Base-by-base conservation (phyloP, 192 early-diverging fungal species). In the Phlyctochytrium planicorne region DNA sequence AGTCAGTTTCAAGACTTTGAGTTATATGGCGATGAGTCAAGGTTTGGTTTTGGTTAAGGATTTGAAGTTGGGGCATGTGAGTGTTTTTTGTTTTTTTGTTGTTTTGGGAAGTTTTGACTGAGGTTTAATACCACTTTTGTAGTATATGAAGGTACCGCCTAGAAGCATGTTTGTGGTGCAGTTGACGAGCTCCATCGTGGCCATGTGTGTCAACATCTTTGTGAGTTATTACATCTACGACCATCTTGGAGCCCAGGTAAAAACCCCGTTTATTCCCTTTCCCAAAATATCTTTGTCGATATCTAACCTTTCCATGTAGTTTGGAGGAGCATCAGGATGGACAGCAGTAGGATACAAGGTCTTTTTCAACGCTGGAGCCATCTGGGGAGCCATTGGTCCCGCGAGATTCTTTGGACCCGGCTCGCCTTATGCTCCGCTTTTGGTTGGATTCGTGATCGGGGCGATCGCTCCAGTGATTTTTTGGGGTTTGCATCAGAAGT, bases 1-100 rank as follows among this genome's bases (percentile, higher is more conserved):
- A 59, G 87, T 92, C 32, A 88, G 89, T 1, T 95, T 93, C 83
- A 95, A 95, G 79, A 89, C 90, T 10, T 89, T 90, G 59, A 89
- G 89, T 47, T 90, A 90, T 66, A 91, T 91, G 63, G 84, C 87
- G 2, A 82, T 93, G 80, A 71, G 77, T 16, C 93, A 97, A 79
- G 90, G 86, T 52, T 71, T 95, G 29, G 78, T 78, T 35, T 85
- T 95, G 30, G 74, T 86, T 14, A 36, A 53, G 29, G 90, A 91
- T 74, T 71, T 93, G 25, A 93, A 93, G 66, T 75, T 91, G 12
- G 89, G 87, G 47, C 88, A 89, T 59, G n/a, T n/a, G n/a, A n/a
- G n/a, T n/a, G n/a, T n/a, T n/a, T n/a, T 91, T 90, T 75, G 82
- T 86, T 69, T 87, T 90, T 68, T 82, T 90, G 53, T 73, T 83